A percentile compares a stretch with the other conserved stretches of the same genome.
Conservation (phyloP, 768 basidiomycete species). For the Rubroboletus satanas region DNA sequence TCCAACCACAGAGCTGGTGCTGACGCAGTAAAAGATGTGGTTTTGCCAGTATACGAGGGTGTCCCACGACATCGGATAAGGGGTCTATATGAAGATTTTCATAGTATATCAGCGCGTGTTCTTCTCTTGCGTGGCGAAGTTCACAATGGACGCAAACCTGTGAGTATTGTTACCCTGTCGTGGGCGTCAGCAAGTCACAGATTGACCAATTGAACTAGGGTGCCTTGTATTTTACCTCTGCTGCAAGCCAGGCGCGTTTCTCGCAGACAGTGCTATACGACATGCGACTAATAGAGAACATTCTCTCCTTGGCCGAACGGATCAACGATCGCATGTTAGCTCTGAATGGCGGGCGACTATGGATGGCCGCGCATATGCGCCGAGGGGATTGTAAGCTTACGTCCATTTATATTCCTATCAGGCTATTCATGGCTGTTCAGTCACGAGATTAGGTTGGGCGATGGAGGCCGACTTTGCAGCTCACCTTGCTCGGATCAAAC, state of each 20-base stretch:
- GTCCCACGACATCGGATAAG: constrained; percentile 32
- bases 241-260: constrained; percentile 24
- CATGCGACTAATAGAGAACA: constrained; percentile 21
- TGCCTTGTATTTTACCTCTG: constrained; percentile 32
- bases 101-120: constrained; percentile 32
- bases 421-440: constrained; percentile 12
- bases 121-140: constrained; percentile 39
- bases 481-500: constrained; percentile 35
- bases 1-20: constrained; percentile 30
- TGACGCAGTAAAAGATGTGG: constrained; percentile 39
- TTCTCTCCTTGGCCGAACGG: constrained; percentile 29
- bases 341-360: constrained; percentile 30
- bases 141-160: constrained; percentile 38
- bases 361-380: constrained; percentile 46
- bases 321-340: constrained; percentile 33
- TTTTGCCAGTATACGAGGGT: constrained; percentile 33
- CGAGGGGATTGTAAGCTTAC: constrained; percentile 39
- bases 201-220: constrained; percentile 23
- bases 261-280: constrained; percentile 32
- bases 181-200: neutral
- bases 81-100: constrained; percentile 40
- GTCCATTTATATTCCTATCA: neutral
- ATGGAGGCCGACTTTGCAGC: constrained; percentile 31
- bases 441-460: constrained; percentile 30
- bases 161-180: constrained; percentile 10